Percentiles rank a stretch among this genome's conserved stretches.
Evolutionary conservation across 2,329 filamentous ascomycete species (phyloP).

Genomic region (Rutstroemia sydowiana): DNA sequence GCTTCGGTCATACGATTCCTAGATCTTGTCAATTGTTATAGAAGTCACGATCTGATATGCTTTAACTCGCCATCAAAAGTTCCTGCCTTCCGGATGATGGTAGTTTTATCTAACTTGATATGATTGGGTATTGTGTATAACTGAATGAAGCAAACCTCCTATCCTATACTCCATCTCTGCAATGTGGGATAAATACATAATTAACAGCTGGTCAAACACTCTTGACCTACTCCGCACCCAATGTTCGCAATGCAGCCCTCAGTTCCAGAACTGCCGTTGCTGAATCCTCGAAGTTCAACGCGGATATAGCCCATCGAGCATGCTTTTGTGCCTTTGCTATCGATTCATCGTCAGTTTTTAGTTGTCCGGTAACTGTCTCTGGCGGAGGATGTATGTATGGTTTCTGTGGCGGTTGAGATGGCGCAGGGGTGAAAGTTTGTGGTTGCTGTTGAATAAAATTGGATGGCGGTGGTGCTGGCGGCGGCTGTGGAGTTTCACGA

Average conservation of each 20-base stretch:
- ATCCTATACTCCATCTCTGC: no score
- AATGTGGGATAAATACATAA: no score
- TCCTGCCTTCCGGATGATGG: no score
- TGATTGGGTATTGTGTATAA: no score
- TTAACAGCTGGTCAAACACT: no score
- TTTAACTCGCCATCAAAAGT: no score
- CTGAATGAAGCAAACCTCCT: no score
- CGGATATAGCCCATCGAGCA: slow-evolving; percentile 93
- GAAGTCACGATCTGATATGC: no score
- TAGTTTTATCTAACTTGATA: no score
- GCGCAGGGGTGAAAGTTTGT: no score
- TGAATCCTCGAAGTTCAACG: slow-evolving; percentile 93
- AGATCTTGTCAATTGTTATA: no score
- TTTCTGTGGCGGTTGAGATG: slow-evolving; percentile 9
- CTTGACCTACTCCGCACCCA: slow-evolving; percentile 27
- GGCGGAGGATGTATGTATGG: slow-evolving; percentile 22
- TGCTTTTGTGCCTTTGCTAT: slow-evolving; percentile 86
- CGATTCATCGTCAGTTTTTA: slow-evolving; percentile 58
- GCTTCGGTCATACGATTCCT: no score
- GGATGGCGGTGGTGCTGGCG: slow-evolving; percentile 11
- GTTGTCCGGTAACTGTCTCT: slow-evolving; percentile 29
- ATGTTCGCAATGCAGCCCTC: slow-evolving; percentile 55
- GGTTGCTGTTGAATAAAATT: slow-evolving; percentile 11
- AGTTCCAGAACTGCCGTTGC: slow-evolving; percentile 83
- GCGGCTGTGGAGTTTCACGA: slow-evolving; percentile 16